Evolutionary conservation across 805 yeast species (phyloP), one percentile per base, ranked within the genome.

Genomic region (Ogataea neopini): DNA sequence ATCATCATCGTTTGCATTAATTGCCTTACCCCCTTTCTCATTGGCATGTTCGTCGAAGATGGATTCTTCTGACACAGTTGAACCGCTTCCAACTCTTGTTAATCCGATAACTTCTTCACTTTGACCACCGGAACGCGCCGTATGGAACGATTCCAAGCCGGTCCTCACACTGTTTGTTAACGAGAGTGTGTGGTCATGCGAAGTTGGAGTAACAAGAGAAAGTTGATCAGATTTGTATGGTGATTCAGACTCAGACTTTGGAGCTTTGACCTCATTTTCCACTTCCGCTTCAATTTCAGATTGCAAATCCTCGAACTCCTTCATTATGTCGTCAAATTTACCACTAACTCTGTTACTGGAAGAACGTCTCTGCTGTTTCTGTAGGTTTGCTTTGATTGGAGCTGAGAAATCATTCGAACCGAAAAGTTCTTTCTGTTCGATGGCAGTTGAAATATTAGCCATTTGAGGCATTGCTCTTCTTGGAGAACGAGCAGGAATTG

Each of bases 401-500:
- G 18, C 8, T 6, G 9, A 6, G 14, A 18, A 30, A n/a, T 30
- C 34, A 4, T 18, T 30, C 6, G 35, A 6, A 3, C 26, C 26
- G 22, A 15, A 14, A 7, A 15, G 11, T 22, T 22, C 40, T 34
- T 23, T 32, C 10, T 17, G n/a, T 19, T 32, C 43, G 15, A 18
- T 23, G 10, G 46, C 22, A 7, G 41, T 13, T 3, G 35, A 18
- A 15, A 44, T 40, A 32, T 47, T 49, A 19, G 29, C 6, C 29
- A 49, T 17, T n/a, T 50, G 13, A n/a, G 33, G 13, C 7, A 32
- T 20, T 5, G 34, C 48, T 47, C 71, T 58, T 45, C 54, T 57
- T 14, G 58, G 59, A 5, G 71, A 67, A 50, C 71, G 58, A 10
- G 67, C 61, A 5, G 71, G 71, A 15, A 63, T 55, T 0, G 59